Conservation (phyloP, 2,329 filamentous ascomycete genomes). For the Scorias spongiosa region DNA sequence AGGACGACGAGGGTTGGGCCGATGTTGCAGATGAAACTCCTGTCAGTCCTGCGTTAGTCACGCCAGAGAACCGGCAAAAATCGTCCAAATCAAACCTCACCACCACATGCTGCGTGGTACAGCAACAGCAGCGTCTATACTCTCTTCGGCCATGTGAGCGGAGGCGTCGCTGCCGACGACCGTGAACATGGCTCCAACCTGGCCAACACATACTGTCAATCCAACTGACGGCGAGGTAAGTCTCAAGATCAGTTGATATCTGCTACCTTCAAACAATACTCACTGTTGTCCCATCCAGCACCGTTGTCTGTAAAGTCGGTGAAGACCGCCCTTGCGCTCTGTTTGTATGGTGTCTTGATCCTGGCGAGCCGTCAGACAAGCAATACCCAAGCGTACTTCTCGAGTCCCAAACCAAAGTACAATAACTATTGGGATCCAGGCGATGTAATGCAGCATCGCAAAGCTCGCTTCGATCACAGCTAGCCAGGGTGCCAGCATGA, state of each 20-base stretch:
- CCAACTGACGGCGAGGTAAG: neutral
- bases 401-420: neutral
- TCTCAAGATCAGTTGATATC: neutral
- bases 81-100: neutral
- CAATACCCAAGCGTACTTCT: neutral
- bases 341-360: neutral
- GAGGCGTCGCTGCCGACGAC: neutral
- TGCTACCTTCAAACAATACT: neutral
- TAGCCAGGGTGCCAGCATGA: neutral
- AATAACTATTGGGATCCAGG: slow-evolving; percentile 25
- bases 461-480: slow-evolving; percentile 10
- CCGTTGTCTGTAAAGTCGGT: slow-evolving; percentile 5
- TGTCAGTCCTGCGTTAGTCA: neutral
- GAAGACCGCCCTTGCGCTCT: neutral
- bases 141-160: neutral
- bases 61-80: neutral
- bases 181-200: neutral
- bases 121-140: neutral
- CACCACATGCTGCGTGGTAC: neutral
- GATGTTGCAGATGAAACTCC: neutral
- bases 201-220: neutral
- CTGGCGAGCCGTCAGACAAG: neutral
- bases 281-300: slow-evolving; percentile 5
- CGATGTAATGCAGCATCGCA: slow-evolving; percentile 34
- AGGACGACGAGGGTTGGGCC: neutral